Percentiles rank a stretch among this genome's conserved stretches.
Conservation (phyloP, 768 basidiomycete species). For the Rubroboletus pulcherrimus region DNA sequence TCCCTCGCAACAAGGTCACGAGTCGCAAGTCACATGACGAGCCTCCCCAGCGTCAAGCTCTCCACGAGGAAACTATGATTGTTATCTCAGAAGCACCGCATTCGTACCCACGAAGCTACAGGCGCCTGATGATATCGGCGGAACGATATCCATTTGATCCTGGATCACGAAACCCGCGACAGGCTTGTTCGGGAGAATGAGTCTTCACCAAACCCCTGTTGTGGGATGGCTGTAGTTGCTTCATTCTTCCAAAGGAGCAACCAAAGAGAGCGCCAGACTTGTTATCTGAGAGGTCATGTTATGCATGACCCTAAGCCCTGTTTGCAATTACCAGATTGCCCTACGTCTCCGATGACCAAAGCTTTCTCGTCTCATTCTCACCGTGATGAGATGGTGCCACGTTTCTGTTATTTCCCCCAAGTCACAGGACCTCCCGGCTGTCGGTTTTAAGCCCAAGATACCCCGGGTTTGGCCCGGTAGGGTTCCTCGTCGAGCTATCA, state of each 20-base stretch:
- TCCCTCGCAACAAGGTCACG: not conserved
- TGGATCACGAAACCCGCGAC: not conserved
- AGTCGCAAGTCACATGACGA: not conserved
- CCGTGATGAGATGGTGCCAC: not conserved
- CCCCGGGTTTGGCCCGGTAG: not conserved
- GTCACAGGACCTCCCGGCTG: not conserved
- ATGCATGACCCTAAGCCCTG: not conserved
- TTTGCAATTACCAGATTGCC: not conserved
- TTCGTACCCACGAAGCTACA: not conserved
- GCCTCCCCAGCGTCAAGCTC: not conserved
- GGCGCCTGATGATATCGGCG: not conserved
- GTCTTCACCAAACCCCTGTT: not conserved
- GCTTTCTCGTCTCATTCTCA: not conserved
- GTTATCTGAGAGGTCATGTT: not conserved
- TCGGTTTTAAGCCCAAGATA: not conserved
- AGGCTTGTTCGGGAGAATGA: not conserved
- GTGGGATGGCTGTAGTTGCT: not conserved
- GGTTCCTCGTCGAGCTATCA: not conserved
- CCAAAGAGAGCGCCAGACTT: not conserved
- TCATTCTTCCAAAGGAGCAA: not conserved
- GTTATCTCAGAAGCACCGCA: not conserved
- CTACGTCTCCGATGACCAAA: not conserved
- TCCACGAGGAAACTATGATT: not conserved
- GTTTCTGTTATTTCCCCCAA: not conserved
- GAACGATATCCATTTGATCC: not conserved